Percentiles rank a stretch among this genome's conserved stretches.
Conservation (phyloP, 2,329 filamentous ascomycete genomes). For the Cordyceps tenuipes region DNA sequence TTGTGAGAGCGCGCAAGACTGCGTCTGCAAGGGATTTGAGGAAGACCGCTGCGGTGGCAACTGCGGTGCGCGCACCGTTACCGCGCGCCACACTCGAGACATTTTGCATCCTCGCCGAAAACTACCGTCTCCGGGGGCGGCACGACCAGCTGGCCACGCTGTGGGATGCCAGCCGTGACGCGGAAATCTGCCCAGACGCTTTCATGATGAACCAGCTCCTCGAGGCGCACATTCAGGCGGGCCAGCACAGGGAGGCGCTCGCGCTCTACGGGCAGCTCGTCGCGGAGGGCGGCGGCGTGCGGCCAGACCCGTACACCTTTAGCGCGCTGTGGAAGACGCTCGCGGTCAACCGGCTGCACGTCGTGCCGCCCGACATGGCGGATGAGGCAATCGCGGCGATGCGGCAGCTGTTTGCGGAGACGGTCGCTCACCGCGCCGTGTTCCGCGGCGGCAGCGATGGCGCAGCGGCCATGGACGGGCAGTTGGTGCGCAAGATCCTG, state of each 20-base stretch:
- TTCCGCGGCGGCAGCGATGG: slow-evolving; percentile 24
- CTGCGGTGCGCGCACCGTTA: slow-evolving; percentile 19
- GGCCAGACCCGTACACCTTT: slow-evolving; percentile 61
- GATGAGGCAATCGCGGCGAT: slow-evolving; percentile 25
- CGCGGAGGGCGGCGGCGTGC: slow-evolving; percentile 33
- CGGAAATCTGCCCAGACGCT: slow-evolving; percentile 58
- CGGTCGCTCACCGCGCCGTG: slow-evolving; percentile 38
- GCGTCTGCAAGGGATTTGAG: neutral
- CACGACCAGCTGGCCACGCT: slow-evolving; percentile 50
- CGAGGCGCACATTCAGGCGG: slow-evolving; percentile 54
- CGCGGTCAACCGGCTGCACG: slow-evolving; percentile 39
- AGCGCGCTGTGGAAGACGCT: slow-evolving; percentile 57
- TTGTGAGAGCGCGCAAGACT: slow-evolving; percentile 43
- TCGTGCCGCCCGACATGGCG: slow-evolving; percentile 23
- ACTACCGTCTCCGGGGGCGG: slow-evolving; percentile 57
- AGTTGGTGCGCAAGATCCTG: slow-evolving; percentile 41
- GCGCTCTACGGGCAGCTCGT: slow-evolving; percentile 48
- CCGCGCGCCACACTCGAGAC: slow-evolving; percentile 66
- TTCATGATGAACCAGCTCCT: slow-evolving; percentile 77
- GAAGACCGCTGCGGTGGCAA: neutral
- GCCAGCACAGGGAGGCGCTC: slow-evolving; percentile 45
- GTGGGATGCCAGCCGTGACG: slow-evolving; percentile 52
- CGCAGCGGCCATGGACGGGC: slow-evolving; percentile 32
- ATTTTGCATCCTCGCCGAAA: slow-evolving; percentile 64
- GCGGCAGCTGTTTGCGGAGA: slow-evolving; percentile 38